These are phyloP conservation scores for Yarrowia sp. DNA, from an alignment of 805 yeast genomes.

Conservation along the genomic window DNA sequence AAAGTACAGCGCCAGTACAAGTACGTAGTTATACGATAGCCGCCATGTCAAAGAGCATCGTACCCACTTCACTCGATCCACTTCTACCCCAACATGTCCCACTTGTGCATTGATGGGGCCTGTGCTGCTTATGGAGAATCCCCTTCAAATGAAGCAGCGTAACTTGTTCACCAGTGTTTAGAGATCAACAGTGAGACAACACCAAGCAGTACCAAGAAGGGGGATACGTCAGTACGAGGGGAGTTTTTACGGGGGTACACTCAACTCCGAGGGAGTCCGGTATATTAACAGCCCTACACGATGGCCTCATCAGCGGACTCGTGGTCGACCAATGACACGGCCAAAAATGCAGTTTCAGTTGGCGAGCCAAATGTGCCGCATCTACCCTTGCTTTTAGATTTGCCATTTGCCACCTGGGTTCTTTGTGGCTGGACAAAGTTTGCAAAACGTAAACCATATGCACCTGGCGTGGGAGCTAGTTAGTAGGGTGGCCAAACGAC, in stretches of 20 bases:
- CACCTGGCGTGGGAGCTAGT: conserved; percentile 19
- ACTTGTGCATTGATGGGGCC: neutral
- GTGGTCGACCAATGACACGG: conserved; percentile 15
- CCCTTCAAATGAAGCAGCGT: no score
- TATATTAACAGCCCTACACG: no score
- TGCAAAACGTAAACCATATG: conserved; percentile 11
- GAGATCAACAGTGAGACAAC: no score
- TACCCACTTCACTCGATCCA: no score
- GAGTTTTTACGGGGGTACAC: no score
- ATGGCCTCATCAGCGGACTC: no score
- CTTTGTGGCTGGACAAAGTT: conserved; percentile 25
- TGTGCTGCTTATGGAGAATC: neutral
- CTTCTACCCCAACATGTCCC: no score
- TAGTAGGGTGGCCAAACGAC: conserved; percentile 18
- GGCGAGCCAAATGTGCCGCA: conserved; percentile 20
- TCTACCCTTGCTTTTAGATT: conserved; percentile 21
- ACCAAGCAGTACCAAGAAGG: no score
- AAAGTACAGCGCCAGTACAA: no score
- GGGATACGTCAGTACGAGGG: no score
- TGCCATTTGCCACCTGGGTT: conserved; percentile 17
- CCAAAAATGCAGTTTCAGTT: conserved; percentile 12
- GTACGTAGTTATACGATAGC: neutral
- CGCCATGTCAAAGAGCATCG: neutral
- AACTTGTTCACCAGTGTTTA: neutral
- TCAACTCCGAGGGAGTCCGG: neutral